A percentile compares a stretch with the other conserved stretches of the same genome.
phyloP scores from a whole-genome alignment of 257 asterid genomes.

The Ajuga chamaepitys region DNA sequence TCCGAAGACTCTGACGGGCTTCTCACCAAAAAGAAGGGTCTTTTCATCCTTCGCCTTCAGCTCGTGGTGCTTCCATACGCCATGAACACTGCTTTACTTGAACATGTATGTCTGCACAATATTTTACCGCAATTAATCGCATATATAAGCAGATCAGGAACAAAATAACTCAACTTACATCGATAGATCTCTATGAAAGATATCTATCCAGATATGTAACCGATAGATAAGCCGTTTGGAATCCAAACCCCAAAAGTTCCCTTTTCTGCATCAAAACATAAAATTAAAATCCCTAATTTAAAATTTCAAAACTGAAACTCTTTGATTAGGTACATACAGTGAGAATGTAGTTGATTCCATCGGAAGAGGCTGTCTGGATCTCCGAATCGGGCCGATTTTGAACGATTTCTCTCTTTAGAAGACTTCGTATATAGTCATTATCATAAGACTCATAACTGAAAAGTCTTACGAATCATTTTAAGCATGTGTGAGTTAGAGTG shows the following conservation, averaged over 20 bases:
- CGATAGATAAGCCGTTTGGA: slow-evolving; percentile 44
- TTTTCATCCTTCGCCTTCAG: slow-evolving; percentile 65
- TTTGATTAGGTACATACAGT: slow-evolving; percentile 28
- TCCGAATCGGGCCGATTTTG: slow-evolving; percentile 19
- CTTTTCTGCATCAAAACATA: slow-evolving; percentile 36
- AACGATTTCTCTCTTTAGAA: slow-evolving; percentile 36
- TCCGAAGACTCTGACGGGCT: slow-evolving; percentile 44
- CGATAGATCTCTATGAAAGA: slow-evolving; percentile 38
- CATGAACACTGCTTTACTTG: slow-evolving; percentile 78
- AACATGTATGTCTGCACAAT: slow-evolving; percentile 74
- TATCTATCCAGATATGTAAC: slow-evolving; percentile 47
- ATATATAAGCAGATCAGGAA: background rate
- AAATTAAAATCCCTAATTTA: too few relatives aligned
- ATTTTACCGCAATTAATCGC: background rate
- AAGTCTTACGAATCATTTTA: too few relatives aligned
- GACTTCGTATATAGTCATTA: slow-evolving; percentile 30
- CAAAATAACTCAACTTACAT: slow-evolving; percentile 24
- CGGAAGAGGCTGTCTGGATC: slow-evolving; percentile 38
- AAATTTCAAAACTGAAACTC: too few relatives aligned
- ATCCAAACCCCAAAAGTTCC: slow-evolving; percentile 32
- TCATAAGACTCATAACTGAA: slow-evolving; percentile 11
- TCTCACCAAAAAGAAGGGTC: slow-evolving; percentile 69
- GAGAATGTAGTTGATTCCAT: slow-evolving; percentile 45
- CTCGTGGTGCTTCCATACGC: slow-evolving; percentile 75
- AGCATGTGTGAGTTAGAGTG: too few relatives aligned